phyloP scores from a whole-genome alignment of 352 stramenopile species.

The Globisporangium recalcitrans region DNA sequence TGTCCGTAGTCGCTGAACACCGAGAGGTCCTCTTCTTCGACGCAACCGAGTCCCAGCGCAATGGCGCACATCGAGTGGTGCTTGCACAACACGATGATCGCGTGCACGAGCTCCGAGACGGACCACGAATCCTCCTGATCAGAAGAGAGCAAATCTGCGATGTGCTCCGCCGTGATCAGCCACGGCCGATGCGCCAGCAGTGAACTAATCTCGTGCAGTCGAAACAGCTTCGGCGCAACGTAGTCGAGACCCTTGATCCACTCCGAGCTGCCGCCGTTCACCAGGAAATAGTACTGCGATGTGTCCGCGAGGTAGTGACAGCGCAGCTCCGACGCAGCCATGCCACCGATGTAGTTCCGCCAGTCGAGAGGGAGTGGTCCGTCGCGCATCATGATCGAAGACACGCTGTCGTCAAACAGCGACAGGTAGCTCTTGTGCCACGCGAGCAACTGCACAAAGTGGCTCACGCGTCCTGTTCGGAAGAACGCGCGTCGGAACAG shows the following conservation, averaged over 20 bases:
- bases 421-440: slow-evolving; percentile 78
- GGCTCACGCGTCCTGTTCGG: slow-evolving; percentile 61
- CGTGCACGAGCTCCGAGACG: slow-evolving; percentile 81
- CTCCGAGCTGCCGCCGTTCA: slow-evolving; percentile 69
- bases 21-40: slow-evolving; percentile 69
- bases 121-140: slow-evolving; percentile 82
- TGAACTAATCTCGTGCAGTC: slow-evolving; percentile 76
- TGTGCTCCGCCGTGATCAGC: slow-evolving; percentile 71
- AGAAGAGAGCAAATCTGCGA: slow-evolving; percentile 62
- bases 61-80: slow-evolving; percentile 82
- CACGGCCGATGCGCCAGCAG: slow-evolving; percentile 82
- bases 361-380: slow-evolving; percentile 75
- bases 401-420: slow-evolving; percentile 60
- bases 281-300: slow-evolving; percentile 81
- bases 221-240: slow-evolving; percentile 76
- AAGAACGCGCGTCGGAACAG: slow-evolving; percentile 62
- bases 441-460: slow-evolving; percentile 69
- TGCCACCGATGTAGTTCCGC: slow-evolving; percentile 82
- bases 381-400: slow-evolving; percentile 69
- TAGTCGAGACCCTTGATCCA: slow-evolving; percentile 85
- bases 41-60: slow-evolving; percentile 64
- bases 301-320: slow-evolving; percentile 80
- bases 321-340: slow-evolving; percentile 69
- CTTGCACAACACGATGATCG: slow-evolving; percentile 80
- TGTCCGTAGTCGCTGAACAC: slow-evolving; percentile 62